Conservation (phyloP, 345 rosid species). For the Excoecaria agallocha region DNA sequence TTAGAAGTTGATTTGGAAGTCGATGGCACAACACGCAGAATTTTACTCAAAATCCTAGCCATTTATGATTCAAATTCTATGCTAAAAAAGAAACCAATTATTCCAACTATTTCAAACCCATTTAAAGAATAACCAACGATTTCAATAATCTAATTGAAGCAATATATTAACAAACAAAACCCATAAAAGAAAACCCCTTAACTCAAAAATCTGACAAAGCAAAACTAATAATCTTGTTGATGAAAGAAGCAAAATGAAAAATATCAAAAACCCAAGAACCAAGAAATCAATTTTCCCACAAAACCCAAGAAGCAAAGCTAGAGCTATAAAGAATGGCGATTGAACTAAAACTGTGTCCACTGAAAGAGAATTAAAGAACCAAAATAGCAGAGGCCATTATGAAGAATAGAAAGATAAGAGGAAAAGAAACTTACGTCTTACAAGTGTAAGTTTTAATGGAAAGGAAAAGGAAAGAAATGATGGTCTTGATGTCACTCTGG, state of each 20-base stretch:
- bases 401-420: background rate
- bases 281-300: background rate
- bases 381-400: background rate
- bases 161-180: background rate
- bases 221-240: background rate
- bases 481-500: slow-evolving; percentile 11
- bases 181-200: slow-evolving; percentile 8
- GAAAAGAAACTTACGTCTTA: background rate
- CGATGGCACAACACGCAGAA: slow-evolving; percentile 42
- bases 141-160: slow-evolving; percentile 1
- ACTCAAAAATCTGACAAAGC: slow-evolving; percentile 4
- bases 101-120: background rate
- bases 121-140: background rate
- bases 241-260: slow-evolving; percentile 5
- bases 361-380: background rate
- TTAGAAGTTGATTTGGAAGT: slow-evolving; percentile 12
- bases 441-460: background rate
- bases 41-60: slow-evolving; percentile 52
- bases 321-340: background rate
- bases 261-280: slow-evolving; percentile 15
- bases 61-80: slow-evolving; percentile 23
- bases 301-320: slow-evolving; percentile 11
- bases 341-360: background rate
- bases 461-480: background rate
- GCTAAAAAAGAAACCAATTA: slow-evolving; percentile 1